Percentiles rank a stretch among this genome's conserved stretches.
phyloP scores from a whole-genome alignment of 139 green algal species.

The Microglena sp. region DNA sequence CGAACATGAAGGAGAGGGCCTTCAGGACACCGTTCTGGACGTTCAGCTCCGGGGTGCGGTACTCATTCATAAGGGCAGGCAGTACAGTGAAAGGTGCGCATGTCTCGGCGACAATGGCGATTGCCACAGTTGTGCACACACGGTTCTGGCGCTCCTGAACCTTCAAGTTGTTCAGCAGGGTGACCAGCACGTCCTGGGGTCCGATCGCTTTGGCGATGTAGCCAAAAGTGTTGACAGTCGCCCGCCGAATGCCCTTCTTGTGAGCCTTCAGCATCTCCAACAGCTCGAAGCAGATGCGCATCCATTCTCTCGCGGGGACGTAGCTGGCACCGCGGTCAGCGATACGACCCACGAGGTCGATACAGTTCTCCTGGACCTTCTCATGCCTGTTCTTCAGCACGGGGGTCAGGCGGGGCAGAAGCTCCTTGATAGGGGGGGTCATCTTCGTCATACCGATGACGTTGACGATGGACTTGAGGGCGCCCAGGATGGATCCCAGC shows the following conservation, averaged over 20 bases:
- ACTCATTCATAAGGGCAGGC: conserved; percentile 98
- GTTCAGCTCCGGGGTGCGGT: conserved; percentile 93
- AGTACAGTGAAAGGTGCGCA: conserved; percentile 99
- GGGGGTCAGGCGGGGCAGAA: conserved; percentile 93
- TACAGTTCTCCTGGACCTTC: conserved; percentile 94
- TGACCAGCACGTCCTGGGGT: conserved; percentile 94
- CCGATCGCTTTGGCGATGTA: conserved; percentile 99
- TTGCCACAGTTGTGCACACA: conserved; percentile 98
- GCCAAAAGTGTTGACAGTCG: conserved; percentile 98
- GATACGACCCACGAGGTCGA: conserved; percentile 96
- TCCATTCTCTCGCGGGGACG: conserved; percentile 97
- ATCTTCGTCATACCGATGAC: conserved; percentile 96
- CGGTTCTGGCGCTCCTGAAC: conserved; percentile 98
- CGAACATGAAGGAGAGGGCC: conserved; percentile 98
- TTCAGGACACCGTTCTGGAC: conserved; percentile 99
- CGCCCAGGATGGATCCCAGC: conserved; percentile 91
- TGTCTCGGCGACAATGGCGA: conserved; percentile 98
- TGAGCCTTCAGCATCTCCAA: conserved; percentile 94
- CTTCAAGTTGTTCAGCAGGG: conserved; percentile 98
- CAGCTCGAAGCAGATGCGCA: conserved; percentile 99
- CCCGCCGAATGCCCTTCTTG: conserved; percentile 93
- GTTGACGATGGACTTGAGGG: conserved; percentile 92
- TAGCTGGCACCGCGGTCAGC: conserved; percentile 77
- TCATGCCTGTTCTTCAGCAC: conserved; percentile 96
- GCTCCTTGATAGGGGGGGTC: conserved; percentile 98